Conservation (phyloP, 768 basidiomycete genomes). For the Rhodotorula kratochvilovae region DNA sequence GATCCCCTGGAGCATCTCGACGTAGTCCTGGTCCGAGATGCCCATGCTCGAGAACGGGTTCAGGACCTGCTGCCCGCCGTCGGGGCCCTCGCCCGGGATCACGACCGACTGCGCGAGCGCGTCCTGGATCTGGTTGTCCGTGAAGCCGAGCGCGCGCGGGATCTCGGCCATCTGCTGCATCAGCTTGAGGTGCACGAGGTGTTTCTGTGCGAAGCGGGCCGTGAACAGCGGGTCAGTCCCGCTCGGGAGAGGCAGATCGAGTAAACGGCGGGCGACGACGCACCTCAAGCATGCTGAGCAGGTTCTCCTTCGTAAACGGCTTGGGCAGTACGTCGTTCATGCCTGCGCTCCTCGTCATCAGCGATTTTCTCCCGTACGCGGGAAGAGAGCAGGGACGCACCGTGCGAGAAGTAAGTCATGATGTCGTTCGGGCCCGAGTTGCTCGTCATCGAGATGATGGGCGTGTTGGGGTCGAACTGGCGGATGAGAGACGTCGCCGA, state of each 20-base stretch:
- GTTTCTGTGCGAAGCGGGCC: constrained; percentile 57
- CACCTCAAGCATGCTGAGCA: constrained; percentile 88
- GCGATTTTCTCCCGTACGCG: too few species aligned
- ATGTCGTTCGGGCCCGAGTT: constrained; percentile 90
- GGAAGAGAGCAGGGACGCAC: constrained; percentile 44
- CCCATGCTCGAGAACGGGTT: constrained; percentile 86
- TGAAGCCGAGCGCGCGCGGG: constrained; percentile 64
- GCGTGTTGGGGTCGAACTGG: constrained; percentile 90
- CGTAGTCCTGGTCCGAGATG: constrained; percentile 82
- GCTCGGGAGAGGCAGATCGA: neutral
- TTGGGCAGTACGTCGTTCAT: constrained; percentile 98
- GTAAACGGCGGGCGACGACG: constrained; percentile 4
- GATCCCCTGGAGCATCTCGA: constrained; percentile 67
- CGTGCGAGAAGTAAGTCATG: constrained; percentile 80
- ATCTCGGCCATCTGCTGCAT: constrained; percentile 70
- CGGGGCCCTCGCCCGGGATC: neutral
- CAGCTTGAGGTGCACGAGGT: constrained; percentile 71
- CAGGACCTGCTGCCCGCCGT: constrained; percentile 44
- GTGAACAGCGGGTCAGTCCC: neutral
- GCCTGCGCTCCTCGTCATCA: constrained; percentile 51
- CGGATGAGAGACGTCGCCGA: constrained; percentile 88
- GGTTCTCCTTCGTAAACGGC: constrained; percentile 90
- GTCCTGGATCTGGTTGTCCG: constrained; percentile 50
- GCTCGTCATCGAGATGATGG: constrained; percentile 97
- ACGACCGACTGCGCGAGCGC: constrained; percentile 40